Percentiles rank a stretch among this genome's conserved stretches.
These are phyloP conservation scores for Cyberlindnera veronae DNA, from an alignment of 805 yeast species.

Conservation along the genomic window DNA sequence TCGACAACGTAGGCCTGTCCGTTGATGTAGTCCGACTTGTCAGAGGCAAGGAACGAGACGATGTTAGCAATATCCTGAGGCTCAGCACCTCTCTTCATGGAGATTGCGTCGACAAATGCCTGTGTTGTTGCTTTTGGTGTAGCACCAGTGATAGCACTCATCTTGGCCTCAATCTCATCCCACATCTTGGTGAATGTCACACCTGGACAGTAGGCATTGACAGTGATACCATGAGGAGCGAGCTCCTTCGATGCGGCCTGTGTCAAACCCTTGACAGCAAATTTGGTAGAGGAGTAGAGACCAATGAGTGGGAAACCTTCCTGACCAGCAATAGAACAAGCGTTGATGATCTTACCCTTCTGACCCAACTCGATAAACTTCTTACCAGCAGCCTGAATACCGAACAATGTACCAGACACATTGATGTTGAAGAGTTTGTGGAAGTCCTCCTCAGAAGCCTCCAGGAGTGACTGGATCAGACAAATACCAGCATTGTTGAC, in stretches of 20 bases:
- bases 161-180: slow-evolving; percentile 29
- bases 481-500: slow-evolving; percentile 36
- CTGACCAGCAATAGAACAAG: slow-evolving; percentile 34
- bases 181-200: slow-evolving; percentile 39
- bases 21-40: slow-evolving; percentile 33
- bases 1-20: slow-evolving; percentile 35
- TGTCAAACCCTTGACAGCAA: slow-evolving; percentile 36
- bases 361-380: slow-evolving; percentile 26
- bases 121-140: slow-evolving; percentile 29
- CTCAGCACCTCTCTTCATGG: slow-evolving; percentile 33
- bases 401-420: slow-evolving; percentile 31
- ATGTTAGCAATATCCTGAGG: slow-evolving; percentile 36
- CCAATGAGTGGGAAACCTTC: slow-evolving; percentile 31
- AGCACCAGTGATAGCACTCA: slow-evolving; percentile 26
- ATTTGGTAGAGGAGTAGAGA: slow-evolving; percentile 35
- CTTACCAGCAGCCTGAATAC: slow-evolving; percentile 31
- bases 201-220: slow-evolving; percentile 39
- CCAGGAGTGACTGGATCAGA: slow-evolving; percentile 25
- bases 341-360: slow-evolving; percentile 36
- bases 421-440: slow-evolving; percentile 26
- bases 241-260: slow-evolving; percentile 37
- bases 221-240: slow-evolving; percentile 35
- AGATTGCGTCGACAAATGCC: slow-evolving; percentile 28
- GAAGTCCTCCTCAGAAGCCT: slow-evolving; percentile 27
- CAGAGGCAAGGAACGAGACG: slow-evolving; percentile 34